Evolutionary conservation across 192 early-diverging fungal genomes (phyloP).

Genomic region (Phycomyces nitens): DNA sequence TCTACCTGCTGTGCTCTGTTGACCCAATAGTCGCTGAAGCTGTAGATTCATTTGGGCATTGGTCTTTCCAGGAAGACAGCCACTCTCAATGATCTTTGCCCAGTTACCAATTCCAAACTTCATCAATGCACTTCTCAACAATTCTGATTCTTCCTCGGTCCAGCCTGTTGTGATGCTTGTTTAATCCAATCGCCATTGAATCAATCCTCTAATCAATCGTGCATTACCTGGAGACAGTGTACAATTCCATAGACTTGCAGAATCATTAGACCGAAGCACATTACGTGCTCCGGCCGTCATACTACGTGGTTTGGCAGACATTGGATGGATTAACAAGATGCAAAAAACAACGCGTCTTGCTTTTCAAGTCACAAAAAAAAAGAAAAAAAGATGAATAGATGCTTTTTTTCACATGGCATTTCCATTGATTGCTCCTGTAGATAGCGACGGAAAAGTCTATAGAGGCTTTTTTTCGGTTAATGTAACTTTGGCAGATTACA

Average conservation of each 20-base stretch:
- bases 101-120: conserved; percentile 93
- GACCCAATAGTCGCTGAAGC: conserved; percentile 89
- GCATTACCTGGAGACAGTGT: conserved; percentile 76
- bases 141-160: conserved; percentile 80
- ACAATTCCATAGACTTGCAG: conserved; percentile 92
- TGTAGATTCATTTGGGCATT: conserved; percentile 97
- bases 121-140: conserved; percentile 80
- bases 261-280: conserved; percentile 89
- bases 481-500: conserved; percentile 1
- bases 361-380: background rate
- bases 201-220: background rate
- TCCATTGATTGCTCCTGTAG: conserved; percentile 10
- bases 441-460: conserved; percentile 5
- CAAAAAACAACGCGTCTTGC: background rate
- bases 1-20: conserved; percentile 89
- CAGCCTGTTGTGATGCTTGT: conserved; percentile 54
- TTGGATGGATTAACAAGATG: background rate
- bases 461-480: conserved; percentile 10
- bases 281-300: conserved; percentile 89
- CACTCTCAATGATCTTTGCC: conserved; percentile 90
- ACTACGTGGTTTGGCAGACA: conserved; percentile 65
- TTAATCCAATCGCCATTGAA: background rate
- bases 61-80: conserved; percentile 91
- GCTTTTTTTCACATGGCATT: conserved; percentile 4
- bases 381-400: conserved; percentile 2